Evolutionary conservation across 768 basidiomycete species (phyloP), one percentile per base, ranked within the genome.

Genomic region (Tylopilus sp.): DNA sequence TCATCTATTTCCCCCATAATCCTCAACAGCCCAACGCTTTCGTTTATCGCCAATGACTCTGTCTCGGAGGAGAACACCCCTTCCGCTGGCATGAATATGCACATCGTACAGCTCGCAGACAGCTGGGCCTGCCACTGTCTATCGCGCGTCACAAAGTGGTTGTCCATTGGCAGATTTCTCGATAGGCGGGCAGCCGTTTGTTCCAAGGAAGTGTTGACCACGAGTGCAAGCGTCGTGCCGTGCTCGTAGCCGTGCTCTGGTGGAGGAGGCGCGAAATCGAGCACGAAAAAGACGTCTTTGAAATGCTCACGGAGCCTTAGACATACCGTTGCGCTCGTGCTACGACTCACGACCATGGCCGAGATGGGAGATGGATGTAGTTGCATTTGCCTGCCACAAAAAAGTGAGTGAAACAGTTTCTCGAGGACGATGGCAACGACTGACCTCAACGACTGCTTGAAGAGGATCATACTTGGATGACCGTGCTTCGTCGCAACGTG

Each of bases 121-220:
- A 85, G 76, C 55, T 85, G 81, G 0, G 82, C 78, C 55, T 87
- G 81, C 83, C 85, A 87, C 55, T 78, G 78, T 48, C 79, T 59
- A 30, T 67, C 65, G 51, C 80, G 77, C 17, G 65, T 60, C 25
- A 82, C 58, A 45, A 80, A 48, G 30, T 60, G 62, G 45, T 71
- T 65, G 50, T 85, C 83, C 38, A 79, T 67, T 2, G 74, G 73
- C 21, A 82, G 64, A 25, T 81, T 72, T 0, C 73, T 64, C n/a
- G 71, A 65, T 26, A 86, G 69, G 45, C 79, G 78, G 5, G 64
- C 49, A 11, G 80, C 78, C 0, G 77, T 71, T 5, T 66, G 68
- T 21, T 76, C 73, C n/a, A 79, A 42, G 5, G 77, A 80, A 0
- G 73, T 68, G 60, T 68, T 79, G 54, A 86, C 64, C 34, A 80